phyloP scores from a whole-genome alignment of 805 yeast genomes.

The Candida tallmaniae region DNA sequence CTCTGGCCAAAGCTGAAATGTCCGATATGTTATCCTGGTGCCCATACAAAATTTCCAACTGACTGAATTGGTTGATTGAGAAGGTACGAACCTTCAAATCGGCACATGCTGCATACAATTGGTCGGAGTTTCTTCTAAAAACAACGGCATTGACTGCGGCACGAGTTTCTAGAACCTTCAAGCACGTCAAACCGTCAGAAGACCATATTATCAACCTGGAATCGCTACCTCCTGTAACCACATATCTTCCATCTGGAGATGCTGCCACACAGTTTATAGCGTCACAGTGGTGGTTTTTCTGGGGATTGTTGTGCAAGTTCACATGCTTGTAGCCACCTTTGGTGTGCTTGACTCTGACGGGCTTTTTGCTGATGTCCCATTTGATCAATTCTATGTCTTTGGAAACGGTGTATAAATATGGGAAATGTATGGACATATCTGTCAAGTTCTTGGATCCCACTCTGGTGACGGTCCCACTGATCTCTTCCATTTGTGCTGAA shows the following conservation, averaged over 20 bases:
- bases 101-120: slow-evolving; percentile 87
- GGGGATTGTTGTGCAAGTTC: slow-evolving; percentile 43
- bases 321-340: slow-evolving; percentile 55
- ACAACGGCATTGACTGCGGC: slow-evolving; percentile 69
- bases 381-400: slow-evolving; percentile 78
- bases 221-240: slow-evolving; percentile 90
- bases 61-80: slow-evolving; percentile 80
- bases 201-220: slow-evolving; percentile 82
- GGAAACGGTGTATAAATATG: slow-evolving; percentile 71
- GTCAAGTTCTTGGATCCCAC: slow-evolving; percentile 61
- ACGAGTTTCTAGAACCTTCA: slow-evolving; percentile 73
- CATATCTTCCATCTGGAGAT: slow-evolving; percentile 79
- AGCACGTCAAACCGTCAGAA: slow-evolving; percentile 66
- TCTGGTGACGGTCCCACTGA: slow-evolving; percentile 43
- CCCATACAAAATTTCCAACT: slow-evolving; percentile 87
- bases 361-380: slow-evolving; percentile 65
- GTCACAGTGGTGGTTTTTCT: slow-evolving; percentile 68
- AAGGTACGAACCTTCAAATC: slow-evolving; percentile 88
- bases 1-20: slow-evolving; percentile 75
- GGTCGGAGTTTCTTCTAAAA: slow-evolving; percentile 78
- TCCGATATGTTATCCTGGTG: slow-evolving; percentile 90
- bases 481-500: slow-evolving; percentile 25
- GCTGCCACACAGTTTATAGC: slow-evolving; percentile 77
- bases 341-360: slow-evolving; percentile 58
- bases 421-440: slow-evolving; percentile 50